These are phyloP conservation scores for Lodderomyces margitis DNA, from an alignment of 1,139 yeast species.

Conservation along the genomic window DNA sequence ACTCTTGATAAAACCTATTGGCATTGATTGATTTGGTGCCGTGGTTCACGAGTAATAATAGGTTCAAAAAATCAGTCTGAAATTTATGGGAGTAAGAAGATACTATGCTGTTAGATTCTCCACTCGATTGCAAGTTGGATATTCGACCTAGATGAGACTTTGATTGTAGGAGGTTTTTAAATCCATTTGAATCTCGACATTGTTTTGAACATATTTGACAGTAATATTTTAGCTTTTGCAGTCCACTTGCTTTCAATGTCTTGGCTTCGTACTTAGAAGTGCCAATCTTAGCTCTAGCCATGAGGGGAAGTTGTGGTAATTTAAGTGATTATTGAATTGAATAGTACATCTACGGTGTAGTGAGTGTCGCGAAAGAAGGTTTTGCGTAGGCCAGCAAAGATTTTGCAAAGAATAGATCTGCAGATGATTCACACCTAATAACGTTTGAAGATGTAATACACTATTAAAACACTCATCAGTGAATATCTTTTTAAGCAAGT, in stretches of 20 bases:
- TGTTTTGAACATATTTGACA: constrained; percentile 93
- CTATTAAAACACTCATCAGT: no score
- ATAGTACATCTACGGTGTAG: no score
- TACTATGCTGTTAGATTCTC: constrained; percentile 44
- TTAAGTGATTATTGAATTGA: no score
- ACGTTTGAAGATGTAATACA: no score
- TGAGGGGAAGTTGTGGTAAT: no score
- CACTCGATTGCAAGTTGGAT: constrained; percentile 35
- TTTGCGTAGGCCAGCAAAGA: no score
- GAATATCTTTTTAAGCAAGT: no score
- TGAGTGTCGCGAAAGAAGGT: no score
- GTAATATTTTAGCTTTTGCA: constrained; percentile 81
- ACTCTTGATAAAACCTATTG: constrained; percentile 87
- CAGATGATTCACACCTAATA: no score
- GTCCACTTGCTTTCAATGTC: constrained; percentile 77
- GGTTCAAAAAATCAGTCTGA: constrained; percentile 60
- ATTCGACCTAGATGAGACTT: constrained; percentile 70
- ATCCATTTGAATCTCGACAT: constrained; percentile 95
- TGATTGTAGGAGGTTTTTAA: constrained; percentile 78
- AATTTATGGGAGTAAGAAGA: constrained; percentile 62
- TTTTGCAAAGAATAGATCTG: no score
- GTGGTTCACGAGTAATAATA: constrained; percentile 64
- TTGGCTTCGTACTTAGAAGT: constrained; percentile 81
- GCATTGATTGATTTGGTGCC: constrained; percentile 82
- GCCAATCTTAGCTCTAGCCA: constrained; percentile 62